Evolutionary conservation across 2,329 filamentous ascomycete genomes (phyloP), one percentile per base, ranked within the genome.

Genomic region (Paecilomyces fulvus): DNA sequence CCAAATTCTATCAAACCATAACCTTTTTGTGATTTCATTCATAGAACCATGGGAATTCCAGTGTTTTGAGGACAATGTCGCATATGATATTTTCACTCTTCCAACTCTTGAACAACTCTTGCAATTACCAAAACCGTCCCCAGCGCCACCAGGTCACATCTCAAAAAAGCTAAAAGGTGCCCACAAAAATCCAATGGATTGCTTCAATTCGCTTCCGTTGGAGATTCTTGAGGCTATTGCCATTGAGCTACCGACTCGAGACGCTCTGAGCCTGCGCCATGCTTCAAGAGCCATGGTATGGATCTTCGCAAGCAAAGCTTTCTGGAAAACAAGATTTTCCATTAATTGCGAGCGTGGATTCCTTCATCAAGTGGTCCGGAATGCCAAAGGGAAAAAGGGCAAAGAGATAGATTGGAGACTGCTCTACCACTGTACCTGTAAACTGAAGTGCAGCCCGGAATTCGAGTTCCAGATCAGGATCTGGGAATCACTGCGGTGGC

Each of bases 301-400:
- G 7, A 17, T 61, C 17, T 61, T 60, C 25, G 11, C 23, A 30
- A 54, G 54, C 50, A 48, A 28, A 3, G 8, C 21, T 14, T 61
- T 58, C 51, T 62, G 60, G 59, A 57, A 37, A 53, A 51, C 56
- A 3, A 31, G 52, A 53, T 60, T 62, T 23, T 46, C 12, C 3
- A 46, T 50, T 33, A 54, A 52, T 25, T 31, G 28, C 8, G 57
- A 62, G 23, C 56, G 52, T 2, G 59, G 53, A 7, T 43, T 43
- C 3, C n/a, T 43, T 2, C n/a, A 17, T 4, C n/a, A 5, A 8
- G n/a, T 43, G 14, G 17, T 43, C 33, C 33, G n/a, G 33, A 12
- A 43, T 6, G 11, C 7, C 11, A 37, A 37, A 10, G 37, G n/a
- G 6, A 20, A 43, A n/a, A 8, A 3, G 1, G 37, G n/a, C 5